Evolutionary conservation across 2,329 filamentous ascomycete species (phyloP).

Genomic region (Aspergillus candidus): DNA sequence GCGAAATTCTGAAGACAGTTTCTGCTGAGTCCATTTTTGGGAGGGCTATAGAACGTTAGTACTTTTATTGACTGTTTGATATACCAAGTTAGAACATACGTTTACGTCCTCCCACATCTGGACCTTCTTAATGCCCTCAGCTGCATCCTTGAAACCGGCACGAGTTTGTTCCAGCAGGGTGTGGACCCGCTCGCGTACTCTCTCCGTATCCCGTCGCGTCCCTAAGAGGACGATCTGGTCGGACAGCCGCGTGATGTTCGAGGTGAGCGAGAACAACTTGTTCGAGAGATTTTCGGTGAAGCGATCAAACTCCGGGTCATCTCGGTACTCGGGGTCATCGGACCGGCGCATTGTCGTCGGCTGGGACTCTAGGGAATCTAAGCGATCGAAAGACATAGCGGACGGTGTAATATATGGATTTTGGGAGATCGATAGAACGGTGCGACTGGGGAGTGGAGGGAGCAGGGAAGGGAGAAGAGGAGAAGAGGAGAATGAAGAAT

Average conservation of each 20-base stretch:
- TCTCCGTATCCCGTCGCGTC: constrained; percentile 83
- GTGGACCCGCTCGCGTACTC: constrained; percentile 84
- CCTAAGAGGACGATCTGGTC: constrained; percentile 81
- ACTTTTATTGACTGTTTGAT: constrained; percentile 7
- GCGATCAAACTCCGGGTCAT: constrained; percentile 86
- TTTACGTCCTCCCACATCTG: constrained; percentile 80
- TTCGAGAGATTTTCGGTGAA: constrained; percentile 78
- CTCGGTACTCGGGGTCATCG: constrained; percentile 70
- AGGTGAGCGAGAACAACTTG: constrained; percentile 81
- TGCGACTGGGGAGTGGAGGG: not conserved
- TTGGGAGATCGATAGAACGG: not conserved
- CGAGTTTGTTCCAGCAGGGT: constrained; percentile 81
- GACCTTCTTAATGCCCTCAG: constrained; percentile 88
- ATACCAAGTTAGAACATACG: constrained; percentile 43
- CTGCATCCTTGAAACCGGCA: constrained; percentile 81
- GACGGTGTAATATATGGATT: constrained; percentile 3
- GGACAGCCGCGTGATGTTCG: constrained; percentile 77
- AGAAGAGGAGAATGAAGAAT: not conserved
- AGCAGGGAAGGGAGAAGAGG: not conserved
- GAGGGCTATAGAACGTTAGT: constrained; percentile 56
- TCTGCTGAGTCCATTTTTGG: constrained; percentile 94
- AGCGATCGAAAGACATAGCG: constrained; percentile 84
- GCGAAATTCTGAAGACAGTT: constrained; percentile 89
- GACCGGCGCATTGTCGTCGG: constrained; percentile 60
- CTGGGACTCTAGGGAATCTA: constrained; percentile 77